Evolutionary conservation across 495 filamentous ascomycete species (phyloP).

Genomic region (Lasiosphaeria ovina): DNA sequence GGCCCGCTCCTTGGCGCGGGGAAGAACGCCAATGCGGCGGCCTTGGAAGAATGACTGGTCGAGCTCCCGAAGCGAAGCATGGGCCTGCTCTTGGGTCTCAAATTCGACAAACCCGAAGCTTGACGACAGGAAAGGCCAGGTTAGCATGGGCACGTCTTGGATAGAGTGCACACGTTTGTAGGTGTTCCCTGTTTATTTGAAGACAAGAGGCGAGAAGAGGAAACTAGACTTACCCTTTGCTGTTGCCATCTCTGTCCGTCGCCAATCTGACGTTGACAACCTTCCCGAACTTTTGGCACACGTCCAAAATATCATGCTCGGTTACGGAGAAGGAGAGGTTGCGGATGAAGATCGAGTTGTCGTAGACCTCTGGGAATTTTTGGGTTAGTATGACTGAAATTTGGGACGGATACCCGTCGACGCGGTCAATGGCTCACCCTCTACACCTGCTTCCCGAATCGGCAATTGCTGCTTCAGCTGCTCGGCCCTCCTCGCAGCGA

Average conservation of each 20-base stretch:
- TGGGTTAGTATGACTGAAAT: background rate
- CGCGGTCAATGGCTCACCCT: background rate
- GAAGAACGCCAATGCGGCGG: slow-evolving; percentile 64
- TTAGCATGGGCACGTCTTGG: slow-evolving; percentile 20
- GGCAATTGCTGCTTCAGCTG: background rate
- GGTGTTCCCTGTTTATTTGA: background rate
- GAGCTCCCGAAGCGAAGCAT: slow-evolving; percentile 59
- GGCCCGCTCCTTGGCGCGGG: slow-evolving; percentile 29
- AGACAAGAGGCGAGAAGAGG: slow-evolving; percentile 1
- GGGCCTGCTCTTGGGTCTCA: slow-evolving; percentile 50
- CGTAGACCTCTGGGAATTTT: background rate
- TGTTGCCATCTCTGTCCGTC: slow-evolving; percentile 70
- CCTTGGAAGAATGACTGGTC: slow-evolving; percentile 76
- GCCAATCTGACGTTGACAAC: slow-evolving; percentile 57
- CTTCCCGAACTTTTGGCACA: slow-evolving; percentile 65
- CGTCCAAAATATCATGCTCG: slow-evolving; percentile 63
- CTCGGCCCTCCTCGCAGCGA: background rate
- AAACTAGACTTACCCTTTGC: slow-evolving; percentile 71
- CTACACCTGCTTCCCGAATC: background rate
- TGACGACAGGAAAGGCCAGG: slow-evolving; percentile 12
- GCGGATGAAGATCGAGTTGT: slow-evolving; percentile 57
- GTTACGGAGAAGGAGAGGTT: slow-evolving; percentile 87
- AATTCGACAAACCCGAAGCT: slow-evolving; percentile 83
- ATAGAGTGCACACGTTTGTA: background rate
- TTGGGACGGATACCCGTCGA: too few relatives aligned